phyloP scores from a whole-genome alignment of 495 filamentous ascomycete species.

The Aspergillus kassunensis region DNA sequence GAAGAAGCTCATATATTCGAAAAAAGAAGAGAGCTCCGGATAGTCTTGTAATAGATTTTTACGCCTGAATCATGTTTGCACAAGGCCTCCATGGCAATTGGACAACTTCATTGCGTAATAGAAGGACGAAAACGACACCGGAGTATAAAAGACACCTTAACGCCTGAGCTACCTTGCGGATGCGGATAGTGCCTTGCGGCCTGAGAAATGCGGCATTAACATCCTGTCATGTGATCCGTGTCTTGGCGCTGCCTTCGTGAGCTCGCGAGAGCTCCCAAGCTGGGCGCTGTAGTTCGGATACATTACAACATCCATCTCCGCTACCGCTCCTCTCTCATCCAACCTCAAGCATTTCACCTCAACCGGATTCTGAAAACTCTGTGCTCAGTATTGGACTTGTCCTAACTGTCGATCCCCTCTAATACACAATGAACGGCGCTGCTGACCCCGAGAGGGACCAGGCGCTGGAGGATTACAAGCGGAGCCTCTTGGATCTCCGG shows the following conservation, averaged over 20 bases:
- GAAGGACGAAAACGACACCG: conserved; percentile 11
- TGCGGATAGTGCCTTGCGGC: conserved; percentile 9
- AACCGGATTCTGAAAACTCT: background rate
- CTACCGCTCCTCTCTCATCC: conserved; percentile 1
- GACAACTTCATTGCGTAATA: conserved; percentile 21
- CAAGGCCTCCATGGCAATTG: background rate
- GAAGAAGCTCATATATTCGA: too few relatives aligned
- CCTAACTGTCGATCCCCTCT: background rate
- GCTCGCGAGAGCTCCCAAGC: conserved; percentile 32
- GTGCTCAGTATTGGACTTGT: background rate
- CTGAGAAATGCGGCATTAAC: conserved; percentile 11
- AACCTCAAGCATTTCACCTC: background rate
- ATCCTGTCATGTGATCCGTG: conserved; percentile 31
- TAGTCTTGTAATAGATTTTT: too few relatives aligned
- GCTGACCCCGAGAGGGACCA: conserved; percentile 67
- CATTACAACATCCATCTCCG: conserved; percentile 10
- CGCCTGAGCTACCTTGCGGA: conserved; percentile 16
- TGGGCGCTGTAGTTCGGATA: conserved; percentile 14
- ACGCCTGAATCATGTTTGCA: too few relatives aligned
- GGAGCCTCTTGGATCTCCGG: conserved; percentile 89
- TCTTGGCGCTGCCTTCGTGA: conserved; percentile 16
- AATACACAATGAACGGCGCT: conserved; percentile 45
- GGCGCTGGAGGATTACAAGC: conserved; percentile 84
- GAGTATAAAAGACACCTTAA: conserved; percentile 11
- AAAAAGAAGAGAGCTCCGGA: too few relatives aligned